Evolutionary conservation across 768 basidiomycete genomes (phyloP).

Genomic region (Amylocystis lapponica): DNA sequence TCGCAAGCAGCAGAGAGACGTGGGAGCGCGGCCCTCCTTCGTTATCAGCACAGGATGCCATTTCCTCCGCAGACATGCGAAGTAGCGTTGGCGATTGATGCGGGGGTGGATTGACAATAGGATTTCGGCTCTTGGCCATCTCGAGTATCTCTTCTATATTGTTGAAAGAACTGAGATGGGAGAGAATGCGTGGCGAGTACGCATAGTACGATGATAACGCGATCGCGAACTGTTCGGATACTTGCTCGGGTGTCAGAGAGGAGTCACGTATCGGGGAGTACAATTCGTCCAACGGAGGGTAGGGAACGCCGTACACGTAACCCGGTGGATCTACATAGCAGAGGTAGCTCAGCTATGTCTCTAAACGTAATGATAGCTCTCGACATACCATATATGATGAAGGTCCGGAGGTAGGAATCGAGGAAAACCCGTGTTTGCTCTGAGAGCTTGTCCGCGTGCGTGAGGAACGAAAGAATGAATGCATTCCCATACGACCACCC

Average conservation of each 20-base stretch:
- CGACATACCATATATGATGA: background rate
- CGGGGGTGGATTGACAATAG: background rate
- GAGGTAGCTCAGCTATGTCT: background rate
- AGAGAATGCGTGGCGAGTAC: background rate
- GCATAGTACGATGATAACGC: background rate
- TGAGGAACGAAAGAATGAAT: background rate
- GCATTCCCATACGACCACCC: background rate
- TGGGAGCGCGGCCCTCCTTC: background rate
- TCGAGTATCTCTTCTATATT: background rate
- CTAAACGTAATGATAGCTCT: background rate
- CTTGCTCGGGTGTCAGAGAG: background rate
- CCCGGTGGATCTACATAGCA: background rate
- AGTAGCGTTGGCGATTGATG: background rate
- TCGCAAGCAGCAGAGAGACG: background rate
- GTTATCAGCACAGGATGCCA: background rate
- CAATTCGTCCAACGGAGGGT: background rate
- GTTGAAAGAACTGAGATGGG: background rate
- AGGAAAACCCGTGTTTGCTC: background rate
- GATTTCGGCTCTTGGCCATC: too few species aligned
- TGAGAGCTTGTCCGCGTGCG: background rate
- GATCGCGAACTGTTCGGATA: background rate
- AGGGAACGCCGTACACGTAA: background rate
- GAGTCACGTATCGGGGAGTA: background rate
- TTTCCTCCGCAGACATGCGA: conserved; percentile 1
- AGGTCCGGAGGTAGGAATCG: background rate